Evolutionary conservation across 306 rosid genomes (phyloP), one percentile per base, ranked within the genome.

Genomic region (Begonia peltatifolia): DNA sequence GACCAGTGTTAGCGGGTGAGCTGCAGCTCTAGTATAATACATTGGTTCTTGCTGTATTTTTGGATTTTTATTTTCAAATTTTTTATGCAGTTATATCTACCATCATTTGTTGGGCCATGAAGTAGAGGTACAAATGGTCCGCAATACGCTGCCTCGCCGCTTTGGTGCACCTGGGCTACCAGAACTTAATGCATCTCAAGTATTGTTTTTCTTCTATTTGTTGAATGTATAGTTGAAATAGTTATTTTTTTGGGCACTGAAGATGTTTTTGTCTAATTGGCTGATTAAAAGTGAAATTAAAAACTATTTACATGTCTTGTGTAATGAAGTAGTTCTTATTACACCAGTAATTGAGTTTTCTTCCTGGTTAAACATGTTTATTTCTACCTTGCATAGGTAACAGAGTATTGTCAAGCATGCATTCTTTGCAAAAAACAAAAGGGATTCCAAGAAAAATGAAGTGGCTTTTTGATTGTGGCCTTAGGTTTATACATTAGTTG

Each of bases 141-240:
- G 99, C 52, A 92, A 92, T 66, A 72, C 99, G 14, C 68, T 92
- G 56, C 99, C 99, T 62, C 94, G 95, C 41, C 96, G 99, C 42
- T 87, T 92, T 75, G 99, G 99, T 55, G 99, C 99, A 14, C 99
- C 96, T 0, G 99, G 99, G 59, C 94, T 92, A 67, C 99, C 99
- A 0, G 99, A 92, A 69, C 90, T 92, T 62, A 92, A 92, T 79
- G 99, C 99, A 50, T 92, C 99, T 61, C 99, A 92, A 62, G 99
- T 92, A 82, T 5, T 30, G 3, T 1, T 30, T 30, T 30, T 30
- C 38, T 30, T 30, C 38, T 30, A 30, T 30, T 30, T 3, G 38
- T 30, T 30, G 38, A 30, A 30, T 30, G 38, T 30, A 1, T 4
- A 30, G 38, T 30, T 30, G 38, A 30, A 30, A 30, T 30, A 30